Conservation (phyloP, 352 stramenopile species). For the Elongisporangium prolatum region DNA sequence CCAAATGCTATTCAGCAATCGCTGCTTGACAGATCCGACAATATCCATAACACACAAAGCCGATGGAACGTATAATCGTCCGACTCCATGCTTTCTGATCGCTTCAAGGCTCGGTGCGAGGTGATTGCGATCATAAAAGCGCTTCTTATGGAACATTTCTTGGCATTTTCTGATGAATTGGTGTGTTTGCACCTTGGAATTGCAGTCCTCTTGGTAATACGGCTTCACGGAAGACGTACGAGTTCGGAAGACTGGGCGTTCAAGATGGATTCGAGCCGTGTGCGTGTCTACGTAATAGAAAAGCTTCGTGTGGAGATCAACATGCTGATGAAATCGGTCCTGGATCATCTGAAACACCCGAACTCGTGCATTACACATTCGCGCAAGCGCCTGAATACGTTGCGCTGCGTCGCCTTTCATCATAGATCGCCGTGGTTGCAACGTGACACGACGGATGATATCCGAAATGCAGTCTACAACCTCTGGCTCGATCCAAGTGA, state of each 20-base stretch:
- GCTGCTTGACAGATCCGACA: slow-evolving; percentile 31
- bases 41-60: slow-evolving; percentile 44
- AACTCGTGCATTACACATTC: slow-evolving; percentile 31
- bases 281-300: slow-evolving; percentile 58
- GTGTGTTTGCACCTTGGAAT: slow-evolving; percentile 33
- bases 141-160: slow-evolving; percentile 36
- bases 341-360: slow-evolving; percentile 26
- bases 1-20: slow-evolving; percentile 50
- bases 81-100: background rate
- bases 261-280: slow-evolving; percentile 28
- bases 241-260: slow-evolving; percentile 32
- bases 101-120: background rate
- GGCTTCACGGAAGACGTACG: slow-evolving; percentile 24
- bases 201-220: slow-evolving; percentile 43
- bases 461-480: slow-evolving; percentile 47
- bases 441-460: slow-evolving; percentile 30
- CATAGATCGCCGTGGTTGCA: too few species aligned
- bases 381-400: slow-evolving; percentile 47
- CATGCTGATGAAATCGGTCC: slow-evolving; percentile 28
- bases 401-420: slow-evolving; percentile 46
- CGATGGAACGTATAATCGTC: slow-evolving; percentile 19
- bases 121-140: slow-evolving; percentile 28
- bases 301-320: slow-evolving; percentile 39
- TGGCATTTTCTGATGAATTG: slow-evolving; percentile 32
- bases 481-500: slow-evolving; percentile 59